Evolutionary conservation across 148 eudicot genomes (phyloP).

Genomic region (Heliamphora exappendiculata): DNA sequence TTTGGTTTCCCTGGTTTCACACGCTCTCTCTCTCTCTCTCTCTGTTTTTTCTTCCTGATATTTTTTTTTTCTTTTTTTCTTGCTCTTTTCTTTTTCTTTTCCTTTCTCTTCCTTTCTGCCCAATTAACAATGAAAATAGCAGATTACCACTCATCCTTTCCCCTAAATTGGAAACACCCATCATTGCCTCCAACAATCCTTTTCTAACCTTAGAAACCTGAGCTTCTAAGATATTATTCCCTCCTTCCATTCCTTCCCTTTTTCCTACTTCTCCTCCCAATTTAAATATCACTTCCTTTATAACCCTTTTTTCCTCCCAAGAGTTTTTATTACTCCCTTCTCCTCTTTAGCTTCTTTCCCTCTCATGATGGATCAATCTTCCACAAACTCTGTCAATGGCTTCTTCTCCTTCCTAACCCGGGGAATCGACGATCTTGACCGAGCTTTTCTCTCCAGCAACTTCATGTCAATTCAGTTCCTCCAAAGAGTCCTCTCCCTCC

Average conservation of each 20-base stretch:
- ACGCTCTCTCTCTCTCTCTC: conserved; percentile 15
- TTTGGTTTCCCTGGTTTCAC: conserved; percentile 19
- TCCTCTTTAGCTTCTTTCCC: background rate
- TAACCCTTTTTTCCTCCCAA: conserved; percentile 7
- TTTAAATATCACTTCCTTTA: conserved; percentile 27
- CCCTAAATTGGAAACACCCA: conserved; percentile 92
- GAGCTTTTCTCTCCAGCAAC: conserved; percentile 44
- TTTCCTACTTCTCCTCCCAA: conserved; percentile 4
- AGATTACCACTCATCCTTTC: conserved; percentile 84
- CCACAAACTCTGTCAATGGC: conserved; percentile 55
- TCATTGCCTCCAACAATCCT: conserved; percentile 96
- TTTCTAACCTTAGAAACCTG: conserved; percentile 73
- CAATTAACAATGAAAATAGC: conserved; percentile 80
- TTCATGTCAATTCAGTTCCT: conserved; percentile 72
- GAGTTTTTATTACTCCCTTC: background rate
- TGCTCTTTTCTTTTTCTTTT: conserved; percentile 10
- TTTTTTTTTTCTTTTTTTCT: background rate
- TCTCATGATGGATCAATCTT: conserved; percentile 40
- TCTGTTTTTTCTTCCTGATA: conserved; percentile 15
- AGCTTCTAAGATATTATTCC: conserved; percentile 59
- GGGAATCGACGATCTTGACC: conserved; percentile 64
- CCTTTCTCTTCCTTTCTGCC: conserved; percentile 20
- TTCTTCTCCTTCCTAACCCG: conserved; percentile 56
- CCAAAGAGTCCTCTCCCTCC: conserved; percentile 44
- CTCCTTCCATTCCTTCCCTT: conserved; percentile 7